Evolutionary conservation across 1,139 yeast genomes (phyloP).

Genomic region (Suhomyces taliae): DNA sequence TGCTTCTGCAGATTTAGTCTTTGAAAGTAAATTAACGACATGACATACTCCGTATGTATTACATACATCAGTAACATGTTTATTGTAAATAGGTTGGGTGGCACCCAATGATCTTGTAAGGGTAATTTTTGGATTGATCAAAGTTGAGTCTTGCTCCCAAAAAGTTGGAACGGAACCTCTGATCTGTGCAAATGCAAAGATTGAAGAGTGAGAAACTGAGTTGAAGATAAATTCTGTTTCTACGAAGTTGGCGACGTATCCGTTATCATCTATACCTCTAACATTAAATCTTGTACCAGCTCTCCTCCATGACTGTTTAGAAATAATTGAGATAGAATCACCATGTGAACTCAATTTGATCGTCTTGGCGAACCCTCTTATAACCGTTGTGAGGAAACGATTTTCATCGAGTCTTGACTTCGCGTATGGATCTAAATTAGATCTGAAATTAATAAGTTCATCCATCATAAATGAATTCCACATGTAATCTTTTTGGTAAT

Average conservation of each 20-base stretch:
- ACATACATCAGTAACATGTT: slow-evolving; percentile 70
- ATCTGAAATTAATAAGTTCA: slow-evolving; percentile 73
- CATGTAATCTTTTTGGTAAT: slow-evolving; percentile 83
- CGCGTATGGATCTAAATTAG: slow-evolving; percentile 61
- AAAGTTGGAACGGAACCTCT: slow-evolving; percentile 95
- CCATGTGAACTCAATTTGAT: slow-evolving; percentile 51
- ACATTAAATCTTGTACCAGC: slow-evolving; percentile 96
- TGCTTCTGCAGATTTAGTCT: slow-evolving; percentile 70
- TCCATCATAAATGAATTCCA: slow-evolving; percentile 94
- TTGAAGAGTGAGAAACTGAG: slow-evolving; percentile 36
- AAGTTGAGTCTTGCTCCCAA: slow-evolving; percentile 95
- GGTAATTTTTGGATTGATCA: slow-evolving; percentile 81
- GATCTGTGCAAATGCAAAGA: slow-evolving; percentile 79
- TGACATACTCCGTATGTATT: slow-evolving; percentile 85
- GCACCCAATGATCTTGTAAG: slow-evolving; percentile 89
- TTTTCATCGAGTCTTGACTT: slow-evolving; percentile 66
- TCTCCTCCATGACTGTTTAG: slow-evolving; percentile 92
- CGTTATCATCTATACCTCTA: slow-evolving; percentile 94
- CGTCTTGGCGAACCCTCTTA: slow-evolving; percentile 92
- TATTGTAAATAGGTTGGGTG: slow-evolving; percentile 84
- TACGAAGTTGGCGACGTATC: slow-evolving; percentile 93
- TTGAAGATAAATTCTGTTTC: slow-evolving; percentile 78
- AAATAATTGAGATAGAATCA: slow-evolving; percentile 74
- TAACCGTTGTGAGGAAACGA: slow-evolving; percentile 84
- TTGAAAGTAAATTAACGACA: slow-evolving; percentile 76